Percentiles rank a stretch among this genome's conserved stretches.
phyloP scores from a whole-genome alignment of 148 eudicot species.

The Chenopodium suecicum region DNA sequence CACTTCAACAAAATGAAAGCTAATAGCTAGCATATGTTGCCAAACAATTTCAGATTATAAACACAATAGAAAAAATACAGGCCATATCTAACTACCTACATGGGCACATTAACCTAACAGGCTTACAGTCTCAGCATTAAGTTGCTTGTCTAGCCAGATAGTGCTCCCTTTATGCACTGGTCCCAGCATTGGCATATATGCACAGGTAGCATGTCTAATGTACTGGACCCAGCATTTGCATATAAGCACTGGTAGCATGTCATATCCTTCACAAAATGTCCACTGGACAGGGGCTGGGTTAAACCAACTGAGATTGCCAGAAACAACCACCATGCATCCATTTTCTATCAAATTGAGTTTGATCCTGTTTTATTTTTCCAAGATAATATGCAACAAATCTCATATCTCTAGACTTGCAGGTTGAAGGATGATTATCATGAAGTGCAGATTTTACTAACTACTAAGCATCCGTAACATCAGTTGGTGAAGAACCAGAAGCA shows the following conservation, averaged over 20 bases:
- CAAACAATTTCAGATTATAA: not conserved
- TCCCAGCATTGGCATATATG: not conserved
- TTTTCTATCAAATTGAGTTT: not conserved
- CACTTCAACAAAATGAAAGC: not conserved
- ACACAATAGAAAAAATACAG: not conserved
- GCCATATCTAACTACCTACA: not conserved
- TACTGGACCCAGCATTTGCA: not conserved
- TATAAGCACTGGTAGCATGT: not conserved
- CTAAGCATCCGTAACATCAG: not conserved
- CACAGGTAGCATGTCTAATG: not conserved
- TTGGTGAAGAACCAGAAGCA: not conserved
- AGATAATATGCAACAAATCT: not conserved
- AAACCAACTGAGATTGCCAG: not conserved
- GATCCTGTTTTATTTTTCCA: not conserved
- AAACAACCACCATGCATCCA: not conserved
- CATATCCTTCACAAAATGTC: not conserved
- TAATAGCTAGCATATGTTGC: not conserved
- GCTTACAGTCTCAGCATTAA: not conserved
- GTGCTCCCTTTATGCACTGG: not conserved
- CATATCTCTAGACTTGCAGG: not conserved
- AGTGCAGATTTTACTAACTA: not conserved
- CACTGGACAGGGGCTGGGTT: not conserved
- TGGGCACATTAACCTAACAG: not conserved
- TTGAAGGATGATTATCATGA: not conserved
- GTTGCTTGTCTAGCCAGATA: not conserved